Evolutionary conservation across 1,139 yeast genomes (phyloP), one percentile per base, ranked within the genome.

Genomic region (Pneumocystis jirovecii): DNA sequence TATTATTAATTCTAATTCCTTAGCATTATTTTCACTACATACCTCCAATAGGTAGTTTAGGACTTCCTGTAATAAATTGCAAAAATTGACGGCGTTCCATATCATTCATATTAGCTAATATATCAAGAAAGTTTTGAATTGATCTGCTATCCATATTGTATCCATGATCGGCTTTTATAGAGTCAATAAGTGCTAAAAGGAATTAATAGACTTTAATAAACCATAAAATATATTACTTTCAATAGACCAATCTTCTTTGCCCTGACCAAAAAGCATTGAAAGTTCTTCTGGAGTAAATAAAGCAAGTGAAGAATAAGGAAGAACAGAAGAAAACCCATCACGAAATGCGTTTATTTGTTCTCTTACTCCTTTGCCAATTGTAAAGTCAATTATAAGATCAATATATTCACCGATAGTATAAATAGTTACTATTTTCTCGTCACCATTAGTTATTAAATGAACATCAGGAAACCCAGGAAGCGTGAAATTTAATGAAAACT

Each of bases 41-140:
- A 40, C 50, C 98, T 0, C 97, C 98, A 71, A 90, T 83, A 0
- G 98, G 98, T 64, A 93, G 76, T 70, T 86, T 88, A 2, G 97
- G 97, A 3, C 96, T 85, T 0, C 98, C 98, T 0, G 98, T 93
- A 68, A 91, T 78, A 74, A 93, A 93, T 74, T 89, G 96, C 64
- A 90, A 76, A 72, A 93, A 91, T 50, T 80, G 76, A 63, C 97
- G 80, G 68, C 87, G 83, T 69, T 90, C 87, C 1, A 75, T 72
- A 3, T 72, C 72, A 12, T 75, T 73, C 68, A 90, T 86, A 6
- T 77, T 77, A 3, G 82, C 74, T 81, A 93, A 78, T 0, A 89
- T 80, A 44, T 79, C 78, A 40, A 90, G 75, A 66, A 93, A 76
- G 67, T 82, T 79, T 68, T 79, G 80, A 12, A 93, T 83, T 0